Conservation (phyloP, 75 land plant species). For the Isoetes taiwanensis region DNA sequence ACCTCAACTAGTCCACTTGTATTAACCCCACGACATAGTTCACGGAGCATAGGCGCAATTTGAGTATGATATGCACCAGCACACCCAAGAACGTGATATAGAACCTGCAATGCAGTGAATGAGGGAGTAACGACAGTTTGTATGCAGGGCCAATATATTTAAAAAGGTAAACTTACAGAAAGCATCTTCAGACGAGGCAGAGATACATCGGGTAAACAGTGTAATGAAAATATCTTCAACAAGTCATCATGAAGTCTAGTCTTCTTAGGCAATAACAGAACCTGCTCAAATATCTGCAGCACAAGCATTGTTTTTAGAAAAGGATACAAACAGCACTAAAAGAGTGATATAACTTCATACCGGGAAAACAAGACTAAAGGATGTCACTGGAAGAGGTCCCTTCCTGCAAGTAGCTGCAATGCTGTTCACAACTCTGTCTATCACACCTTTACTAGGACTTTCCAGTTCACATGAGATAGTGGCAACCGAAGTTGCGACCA, state of each 20-base stretch:
- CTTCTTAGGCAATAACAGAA: conserved; percentile 62
- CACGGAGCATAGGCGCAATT: conserved; percentile 70
- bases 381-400: conserved; percentile 85
- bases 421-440: conserved; percentile 57
- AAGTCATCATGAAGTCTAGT: conserved; percentile 89
- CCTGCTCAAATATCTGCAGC: conserved; percentile 71
- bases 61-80: conserved; percentile 59
- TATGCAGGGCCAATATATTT: not conserved
- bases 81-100: conserved; percentile 83
- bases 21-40: conserved; percentile 71
- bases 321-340: not conserved
- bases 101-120: conserved; percentile 75
- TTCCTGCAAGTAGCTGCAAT: conserved; percentile 55
- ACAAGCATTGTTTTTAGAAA: not conserved
- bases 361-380: conserved; percentile 83
- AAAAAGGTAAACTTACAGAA: conserved; percentile 32
- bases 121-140: not conserved
- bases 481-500: conserved; percentile 33
- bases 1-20: conserved; percentile 63
- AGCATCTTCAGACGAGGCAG: conserved; percentile 86
- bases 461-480: conserved; percentile 32
- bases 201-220: conserved; percentile 70
- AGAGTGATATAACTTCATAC: conserved; percentile 18
- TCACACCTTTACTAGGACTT: conserved; percentile 35
- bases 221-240: conserved; percentile 57